Percentiles rank a stretch among this genome's conserved stretches.
These are phyloP conservation scores for Middelhovenomyces tepae DNA, from an alignment of 805 yeast species.

Conservation along the genomic window DNA sequence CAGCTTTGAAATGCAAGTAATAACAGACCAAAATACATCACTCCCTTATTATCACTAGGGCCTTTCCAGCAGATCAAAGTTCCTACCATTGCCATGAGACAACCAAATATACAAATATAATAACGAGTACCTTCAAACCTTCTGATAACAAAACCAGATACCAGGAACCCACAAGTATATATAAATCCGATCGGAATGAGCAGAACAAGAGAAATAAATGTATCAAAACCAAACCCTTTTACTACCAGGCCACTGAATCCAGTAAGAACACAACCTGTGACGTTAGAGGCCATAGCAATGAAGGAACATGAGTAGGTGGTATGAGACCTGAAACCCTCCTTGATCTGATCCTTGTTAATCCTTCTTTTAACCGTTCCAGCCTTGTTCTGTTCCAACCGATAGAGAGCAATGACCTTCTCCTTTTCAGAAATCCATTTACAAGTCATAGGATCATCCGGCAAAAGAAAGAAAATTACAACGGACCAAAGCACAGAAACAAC, in stretches of 20 bases:
- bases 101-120: slow-evolving; percentile 4
- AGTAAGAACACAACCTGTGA: slow-evolving; percentile 32
- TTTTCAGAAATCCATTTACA: slow-evolving; percentile 37
- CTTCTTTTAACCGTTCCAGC: slow-evolving; percentile 36
- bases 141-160: slow-evolving; percentile 10
- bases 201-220: slow-evolving; percentile 34
- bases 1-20: slow-evolving; percentile 11
- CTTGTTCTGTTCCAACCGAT: slow-evolving; percentile 31
- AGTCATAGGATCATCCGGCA: slow-evolving; percentile 49
- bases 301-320: slow-evolving; percentile 30
- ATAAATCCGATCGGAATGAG: slow-evolving; percentile 38
- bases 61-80: slow-evolving; percentile 11
- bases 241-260: slow-evolving; percentile 34
- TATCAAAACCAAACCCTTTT: slow-evolving; percentile 31
- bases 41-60: slow-evolving; percentile 5
- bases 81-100: slow-evolving; percentile 8
- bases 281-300: slow-evolving; percentile 30
- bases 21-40: slow-evolving; percentile 8
- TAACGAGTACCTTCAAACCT: slow-evolving; percentile 6
- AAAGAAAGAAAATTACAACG: slow-evolving; percentile 29
- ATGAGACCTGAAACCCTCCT: slow-evolving; percentile 42
- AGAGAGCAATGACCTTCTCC: slow-evolving; percentile 44
- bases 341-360: slow-evolving; percentile 38
- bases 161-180: slow-evolving; percentile 4
- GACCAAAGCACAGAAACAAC: slow-evolving; percentile 36